Base-by-base conservation (phyloP, 2,329 filamentous ascomycete genomes). In the Ophiosphaerella narmari region DNA sequence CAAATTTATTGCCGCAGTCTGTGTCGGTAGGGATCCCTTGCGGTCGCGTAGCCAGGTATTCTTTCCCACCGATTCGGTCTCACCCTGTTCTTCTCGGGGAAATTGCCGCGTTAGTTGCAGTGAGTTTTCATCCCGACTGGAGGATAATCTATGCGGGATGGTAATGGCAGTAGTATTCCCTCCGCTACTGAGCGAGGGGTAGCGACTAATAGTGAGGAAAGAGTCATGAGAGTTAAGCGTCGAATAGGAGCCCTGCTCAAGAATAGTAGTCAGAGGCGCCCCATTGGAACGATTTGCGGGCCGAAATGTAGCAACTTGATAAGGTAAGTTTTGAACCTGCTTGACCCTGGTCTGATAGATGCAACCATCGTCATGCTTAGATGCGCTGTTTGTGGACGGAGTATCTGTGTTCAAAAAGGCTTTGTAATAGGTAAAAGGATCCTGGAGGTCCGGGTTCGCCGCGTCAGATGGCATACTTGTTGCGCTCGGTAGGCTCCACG, bases 181-280 rank as follows among this genome's bases (percentile, higher is more conserved):
- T 35, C 46, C 45, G 18, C 46, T 35, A 29, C 53, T 52, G 31
- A 60, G 29, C 21, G 59, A 60, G 35, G 63, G 50, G 42, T 59
- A 55, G n/a, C 51, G 59, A 14, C 52, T 55, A 23, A 60, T 43
- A 43, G 54, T 62, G 39, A 62, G 48, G n/a, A 64, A 43, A 13
- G 72, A 73, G 9, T 57, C 57, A 36, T 63, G 54, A 7, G 74
- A 73, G 38, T 67, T 65, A 21, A 78, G 63, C 8, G 75, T 77
- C 11, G 72, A 72, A 38, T 68, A 63, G 12, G 76, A 78, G 50
- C 62, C 66, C 43, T 73, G 74, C 59, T 78, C 76, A 34, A 73
- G 59, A 50, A 79, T 78, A 12, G 75, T 76, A 24, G 71, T 72
- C n/a, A 78, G 70, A 11, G 72, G 72, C 32, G 63, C 71, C 45